Conservation (phyloP, 306 rosid genomes). For the Glycine soja region DNA sequence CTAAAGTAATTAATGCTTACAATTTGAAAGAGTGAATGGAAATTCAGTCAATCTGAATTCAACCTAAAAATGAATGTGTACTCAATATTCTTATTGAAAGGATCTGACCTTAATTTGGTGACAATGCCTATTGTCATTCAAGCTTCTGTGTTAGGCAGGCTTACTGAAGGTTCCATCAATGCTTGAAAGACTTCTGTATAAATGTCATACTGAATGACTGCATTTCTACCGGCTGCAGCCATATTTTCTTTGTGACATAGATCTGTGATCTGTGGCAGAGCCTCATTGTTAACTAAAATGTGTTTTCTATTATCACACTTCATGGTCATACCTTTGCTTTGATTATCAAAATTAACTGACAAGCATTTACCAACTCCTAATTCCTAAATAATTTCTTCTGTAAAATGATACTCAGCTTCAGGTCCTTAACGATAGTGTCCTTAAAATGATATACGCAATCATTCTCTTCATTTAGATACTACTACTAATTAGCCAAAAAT, state of each 20-base stretch:
- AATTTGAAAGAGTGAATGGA: background rate
- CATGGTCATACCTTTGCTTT: background rate
- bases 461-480: conserved; percentile 17
- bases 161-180: background rate
- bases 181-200: background rate
- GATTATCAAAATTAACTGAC: background rate
- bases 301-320: conserved; percentile 2
- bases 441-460: background rate
- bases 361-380: background rate
- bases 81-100: background rate
- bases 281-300: background rate
- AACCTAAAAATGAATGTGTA: background rate
- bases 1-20: background rate
- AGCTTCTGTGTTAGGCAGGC: background rate
- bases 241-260: background rate
- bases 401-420: background rate
- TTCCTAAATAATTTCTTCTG: background rate
- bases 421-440: conserved; percentile 20
- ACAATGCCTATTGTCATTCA: background rate
- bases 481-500: background rate
- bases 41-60: background rate
- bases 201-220: background rate
- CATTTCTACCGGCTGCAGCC: conserved; percentile 17
- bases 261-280: background rate
- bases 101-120: background rate